Percentiles rank a stretch among this genome's conserved stretches.
These are phyloP conservation scores for Boehmeria nivea DNA, from an alignment of 306 rosid genomes.

Conservation along the genomic window DNA sequence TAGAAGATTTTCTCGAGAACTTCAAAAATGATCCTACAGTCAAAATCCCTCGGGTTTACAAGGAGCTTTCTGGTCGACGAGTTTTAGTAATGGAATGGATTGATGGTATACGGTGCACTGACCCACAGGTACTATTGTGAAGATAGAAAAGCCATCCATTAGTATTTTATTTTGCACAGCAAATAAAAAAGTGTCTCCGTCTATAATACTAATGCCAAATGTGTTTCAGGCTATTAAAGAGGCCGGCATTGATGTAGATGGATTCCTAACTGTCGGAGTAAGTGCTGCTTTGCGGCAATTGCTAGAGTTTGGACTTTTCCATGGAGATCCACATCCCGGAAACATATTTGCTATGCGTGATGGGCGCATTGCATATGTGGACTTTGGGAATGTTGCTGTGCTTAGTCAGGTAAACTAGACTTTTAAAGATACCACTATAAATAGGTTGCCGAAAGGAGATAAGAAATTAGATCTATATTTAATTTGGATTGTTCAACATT, in stretches of 20 bases:
- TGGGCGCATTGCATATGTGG: slow-evolving; percentile 98
- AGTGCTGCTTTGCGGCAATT: slow-evolving; percentile 96
- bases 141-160: slow-evolving; percentile 17
- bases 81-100: slow-evolving; percentile 99
- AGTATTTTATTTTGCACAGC: slow-evolving; percentile 4
- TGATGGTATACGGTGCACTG: slow-evolving; percentile 94
- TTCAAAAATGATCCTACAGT: slow-evolving; percentile 90
- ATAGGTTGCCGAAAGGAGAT: not conserved
- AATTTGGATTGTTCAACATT: slow-evolving; percentile 13
- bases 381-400: slow-evolving; percentile 96
- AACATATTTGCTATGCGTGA: slow-evolving; percentile 96
- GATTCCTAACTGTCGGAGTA: slow-evolving; percentile 90
- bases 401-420: slow-evolving; percentile 83
- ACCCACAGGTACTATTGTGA: slow-evolving; percentile 69
- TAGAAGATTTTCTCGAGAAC: slow-evolving; percentile 90
- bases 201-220: slow-evolving; percentile 17
- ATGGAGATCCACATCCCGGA: slow-evolving; percentile 99
- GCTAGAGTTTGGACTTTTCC: slow-evolving; percentile 94
- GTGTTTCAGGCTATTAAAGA: slow-evolving; percentile 75
- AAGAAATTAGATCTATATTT: not conserved
- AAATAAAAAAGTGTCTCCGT: slow-evolving; percentile 14
- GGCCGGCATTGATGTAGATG: slow-evolving; percentile 81
- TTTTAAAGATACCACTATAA: not conserved
- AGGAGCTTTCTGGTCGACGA: slow-evolving; percentile 69
- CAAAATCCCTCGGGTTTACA: slow-evolving; percentile 88